Evolutionary conservation across 1,139 yeast genomes (phyloP), one percentile per base, ranked within the genome.

Genomic region (Pichia sp.): DNA sequence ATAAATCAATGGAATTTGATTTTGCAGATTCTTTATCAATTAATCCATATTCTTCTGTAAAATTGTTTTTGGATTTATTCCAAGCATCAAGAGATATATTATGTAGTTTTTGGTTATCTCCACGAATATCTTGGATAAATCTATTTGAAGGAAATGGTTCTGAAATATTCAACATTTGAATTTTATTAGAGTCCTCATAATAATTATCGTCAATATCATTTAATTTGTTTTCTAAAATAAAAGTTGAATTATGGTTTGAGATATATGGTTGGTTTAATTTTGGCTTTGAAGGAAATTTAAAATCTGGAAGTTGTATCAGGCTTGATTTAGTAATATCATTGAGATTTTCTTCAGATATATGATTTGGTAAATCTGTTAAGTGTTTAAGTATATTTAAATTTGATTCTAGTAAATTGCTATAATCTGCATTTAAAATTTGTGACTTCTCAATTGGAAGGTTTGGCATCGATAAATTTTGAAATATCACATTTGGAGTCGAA

Each of bases 161-260:
- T 9, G 51, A 42, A n/a, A 50, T 50, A 36, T 50, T 48, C n/a
- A 50, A 39, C 44, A 45, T 34, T 30, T 41, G 51, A 34, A 50
- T 50, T 1, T 29, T 35, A n/a, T 29, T 30, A 3, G 43, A 49
- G 3, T 45, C 42, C 7, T 28, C 28, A 11, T 44, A 40, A 27
- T 39, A 4, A 8, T 34, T 7, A 10, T 18, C 28, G 11, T 29
- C 33, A 11, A 9, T 18, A n/a, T 36, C 36, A 8, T 35, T 29
- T 8, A 18, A 18, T 18, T 18, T 18, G 18, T 18, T 18, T 18
- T 18, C 18, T 18, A 18, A 18, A 18, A 18, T 18, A 18, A 18
- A 18, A 18, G 18, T 18, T 18, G 18, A 18, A 18, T 18, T 18
- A 18, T 18, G 18, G 18, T 18, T 18, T 18, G 18, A 18, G 18